Percentiles rank a stretch among this genome's conserved stretches.
Evolutionary conservation across 2,329 filamentous ascomycete genomes (phyloP).

Genomic region (Cercospora sp.): DNA sequence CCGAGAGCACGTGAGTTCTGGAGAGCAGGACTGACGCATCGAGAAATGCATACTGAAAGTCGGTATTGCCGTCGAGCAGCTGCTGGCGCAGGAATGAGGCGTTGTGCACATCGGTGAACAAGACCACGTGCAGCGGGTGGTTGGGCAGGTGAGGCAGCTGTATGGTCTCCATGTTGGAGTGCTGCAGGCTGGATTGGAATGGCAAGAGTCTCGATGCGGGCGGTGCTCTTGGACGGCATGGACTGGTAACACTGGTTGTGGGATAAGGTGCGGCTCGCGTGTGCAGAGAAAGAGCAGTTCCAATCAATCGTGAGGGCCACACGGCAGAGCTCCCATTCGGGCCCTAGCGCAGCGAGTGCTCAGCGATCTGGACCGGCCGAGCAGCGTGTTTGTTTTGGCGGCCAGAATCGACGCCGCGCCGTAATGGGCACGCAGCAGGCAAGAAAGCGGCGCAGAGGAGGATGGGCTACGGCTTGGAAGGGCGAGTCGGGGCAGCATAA

Average conservation of each 20-base stretch:
- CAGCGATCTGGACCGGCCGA: conserved; percentile 2
- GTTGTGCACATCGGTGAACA: conserved; percentile 78
- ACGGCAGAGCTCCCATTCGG: background rate
- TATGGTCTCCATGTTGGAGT: conserved; percentile 61
- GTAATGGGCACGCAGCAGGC: conserved; percentile 5
- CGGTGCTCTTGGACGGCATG: background rate
- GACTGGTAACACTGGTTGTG: background rate
- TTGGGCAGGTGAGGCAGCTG: conserved; percentile 73
- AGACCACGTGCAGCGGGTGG: conserved; percentile 68
- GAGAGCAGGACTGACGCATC: conserved; percentile 79
- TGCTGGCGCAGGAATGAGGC: conserved; percentile 76
- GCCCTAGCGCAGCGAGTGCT: background rate
- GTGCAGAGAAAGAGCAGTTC: background rate
- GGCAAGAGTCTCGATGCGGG: background rate
- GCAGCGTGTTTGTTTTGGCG: background rate
- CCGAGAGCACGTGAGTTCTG: conserved; percentile 69
- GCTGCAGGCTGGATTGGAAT: background rate
- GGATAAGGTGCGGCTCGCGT: conserved; percentile 4
- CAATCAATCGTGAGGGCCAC: background rate
- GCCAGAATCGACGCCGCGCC: conserved; percentile 12
- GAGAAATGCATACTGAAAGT: conserved; percentile 91
- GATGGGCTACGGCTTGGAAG: background rate
- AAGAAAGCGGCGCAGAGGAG: conserved; percentile 2
- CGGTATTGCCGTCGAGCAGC: conserved; percentile 77
- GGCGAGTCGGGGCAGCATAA: background rate